Base-by-base conservation (phyloP, 257 asterid genomes). In the Eucommia ulmoides region DNA sequence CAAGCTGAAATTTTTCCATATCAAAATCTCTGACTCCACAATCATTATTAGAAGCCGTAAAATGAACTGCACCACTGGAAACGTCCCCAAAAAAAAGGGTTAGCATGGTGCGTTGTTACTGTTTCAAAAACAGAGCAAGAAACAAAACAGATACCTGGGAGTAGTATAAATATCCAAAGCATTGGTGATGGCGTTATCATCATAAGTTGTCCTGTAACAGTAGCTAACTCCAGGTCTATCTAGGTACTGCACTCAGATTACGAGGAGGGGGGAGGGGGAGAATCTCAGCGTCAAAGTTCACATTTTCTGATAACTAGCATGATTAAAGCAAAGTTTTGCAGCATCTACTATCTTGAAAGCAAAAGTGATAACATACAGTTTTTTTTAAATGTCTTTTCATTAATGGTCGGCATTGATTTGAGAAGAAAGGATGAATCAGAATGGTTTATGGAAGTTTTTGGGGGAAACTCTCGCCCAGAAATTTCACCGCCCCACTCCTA, bases 211-310 rank as follows among this genome's bases (percentile, higher is more conserved):
- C 60, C 98, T 71, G 14, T 93, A 77, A 64, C 98, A 89, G 62
- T 74, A 89, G 58, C 92, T 73, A 63, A 89, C 75, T 49, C 96
- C 98, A 42, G 91, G 82, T 67, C 93, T 81, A 59, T 89, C 96
- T 47, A 89, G 61, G 64, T 72, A 74, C 98, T 85, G 81, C 78
- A 78, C 54, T 24, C 20, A 45, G 55, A 33, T 3, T 15, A 22
- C 38, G 29, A 22, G 55, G 55, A 21, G 19, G 15, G 7, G 2
- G 20, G 24, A 44, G 29, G 23, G 55, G 55, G 48, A 42, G 15
- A 6, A 2, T 21, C 20, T 42, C 48, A 42, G 48, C 48, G 8
- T 42, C 19, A 7, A n/a, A 6, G 20, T 16, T 16, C 21, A 42
- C 20, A 15, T 16, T n/a, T n/a, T n/a, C n/a, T n/a, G n/a, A n/a